Base-by-base conservation (phyloP, 2,329 filamentous ascomycete species). In the Alternaria triticimaculans region DNA sequence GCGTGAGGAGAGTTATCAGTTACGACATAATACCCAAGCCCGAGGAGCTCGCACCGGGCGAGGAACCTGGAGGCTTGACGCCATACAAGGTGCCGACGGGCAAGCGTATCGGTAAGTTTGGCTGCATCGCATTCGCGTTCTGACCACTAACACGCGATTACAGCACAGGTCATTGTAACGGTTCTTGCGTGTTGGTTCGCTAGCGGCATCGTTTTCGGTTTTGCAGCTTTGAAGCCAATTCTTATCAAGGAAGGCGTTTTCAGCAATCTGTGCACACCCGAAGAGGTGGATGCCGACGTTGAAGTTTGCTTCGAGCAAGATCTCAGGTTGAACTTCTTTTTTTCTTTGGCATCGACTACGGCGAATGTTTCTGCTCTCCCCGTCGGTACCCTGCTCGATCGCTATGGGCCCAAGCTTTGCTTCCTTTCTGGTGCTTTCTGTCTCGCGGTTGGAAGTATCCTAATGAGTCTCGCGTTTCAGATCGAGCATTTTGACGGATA, bases 1-100 rank as follows among this genome's bases (percentile, higher is more conserved):
- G 76, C 9, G 64, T 84, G 44, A 76, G 80, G 51, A 75, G 80
- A 46, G 74, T 82, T 30, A 76, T 85, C 60, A 84, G 81, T 68
- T 85, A 85, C 68, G 84, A 87, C 80, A 80, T 82, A 3, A 74
- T 87, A 30, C 81, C 82, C 21, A 76, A 76, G 11, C 76, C 80
- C 4, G 72, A 77, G 5, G 76, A 78, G 33, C 76, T 76, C 6
- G 69, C 67, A 43, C 44, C 66, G n/a, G 69, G 70, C 23, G 82
- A 83, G 41, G 80, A 81, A 23, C 77, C 82, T 49, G 78, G 81
- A 30, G 82, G 81, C 23, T 79, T 84, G 55, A 82, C 83, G 21
- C 82, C 83, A 9, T 87, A 87, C 72, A 82, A 85, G 62, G 82
- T 86, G 21, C 81, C 84, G 5, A 77, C 70, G 11, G 51, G 64